Evolutionary conservation across 2,329 filamentous ascomycete genomes (phyloP), one percentile per base, ranked within the genome.

Genomic region (Pseudopyricularia javanii): DNA sequence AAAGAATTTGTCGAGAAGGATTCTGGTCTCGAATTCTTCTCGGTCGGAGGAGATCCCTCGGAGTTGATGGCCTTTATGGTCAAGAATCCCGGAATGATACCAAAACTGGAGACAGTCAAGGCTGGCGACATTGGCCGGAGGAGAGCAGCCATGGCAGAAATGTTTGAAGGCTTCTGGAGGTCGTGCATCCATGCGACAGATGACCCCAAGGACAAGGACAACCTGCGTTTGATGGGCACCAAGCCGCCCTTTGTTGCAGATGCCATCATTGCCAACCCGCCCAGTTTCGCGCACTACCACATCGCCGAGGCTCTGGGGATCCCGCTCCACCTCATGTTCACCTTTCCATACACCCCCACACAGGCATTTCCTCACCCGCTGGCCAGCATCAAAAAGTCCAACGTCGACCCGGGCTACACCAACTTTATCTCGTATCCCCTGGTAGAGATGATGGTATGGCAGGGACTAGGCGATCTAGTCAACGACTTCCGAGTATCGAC

Each of bases 41-140:
- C 80, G 2, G 79, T 91, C 2, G 87, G 87, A 1, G 88, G 88
- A 2, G 83, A 91, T 59, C 88, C 88, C 2, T 80, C 83, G 0
- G 86, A 91, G 65, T 71, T 93, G 1, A 91, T 91, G 88, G 83
- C 85, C 0, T 91, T 90, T 64, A 91, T 93, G 88, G 86, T 91
- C 33, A 89, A 89, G 68, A 90, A 91, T 60, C 86, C 80, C 0
- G 86, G 86, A 4, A 74, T 91, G 65, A 85, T 93, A 2, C 87
- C 88, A 0, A 85, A 77, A 1, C 69, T 91, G 24, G 80, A 87
- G 56, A 85, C 84, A 0, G 78, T 91, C 53, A 83, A 80, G 56
- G 78, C 82, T 2, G 87, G 87, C 3, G 87, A 91, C 58, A 83
- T 91, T 54, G 79, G 82, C 0, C 73, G 75, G 24, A 72, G 85